phyloP scores from a whole-genome alignment of 1,284 basidiomycete genomes.

The Cryptococcus sp. region DNA sequence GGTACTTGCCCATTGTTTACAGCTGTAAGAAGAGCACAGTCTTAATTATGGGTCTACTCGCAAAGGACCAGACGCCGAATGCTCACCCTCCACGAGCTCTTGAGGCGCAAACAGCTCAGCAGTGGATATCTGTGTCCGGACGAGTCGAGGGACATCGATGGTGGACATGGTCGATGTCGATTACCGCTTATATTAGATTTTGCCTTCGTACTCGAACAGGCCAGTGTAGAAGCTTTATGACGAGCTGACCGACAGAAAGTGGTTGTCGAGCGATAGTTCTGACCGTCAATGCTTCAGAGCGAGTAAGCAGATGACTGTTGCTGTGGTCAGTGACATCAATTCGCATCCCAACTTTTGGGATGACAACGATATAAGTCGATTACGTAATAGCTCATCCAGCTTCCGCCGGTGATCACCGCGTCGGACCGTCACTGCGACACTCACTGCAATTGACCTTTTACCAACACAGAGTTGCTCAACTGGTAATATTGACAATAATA shows the following conservation, averaged over 20 bases:
- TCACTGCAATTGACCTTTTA: not conserved
- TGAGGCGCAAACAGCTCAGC: conserved; percentile 39
- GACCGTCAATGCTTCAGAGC: too few relatives aligned
- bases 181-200: too few relatives aligned
- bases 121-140: conserved; percentile 48
- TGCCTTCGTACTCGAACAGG: too few relatives aligned
- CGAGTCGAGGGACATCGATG: conserved; percentile 48
- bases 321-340: too few relatives aligned
- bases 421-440: not conserved
- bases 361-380: not conserved
- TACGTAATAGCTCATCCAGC: not conserved
- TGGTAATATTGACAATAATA: not conserved
- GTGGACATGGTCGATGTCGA: not conserved
- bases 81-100: conserved; percentile 44
- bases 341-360: not conserved
- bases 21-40: conserved; percentile 55
- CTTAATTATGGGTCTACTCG: not conserved
- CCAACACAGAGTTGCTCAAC: not conserved
- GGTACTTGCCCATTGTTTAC: conserved; percentile 63
- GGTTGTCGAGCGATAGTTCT: too few relatives aligned
- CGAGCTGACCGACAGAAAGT: too few relatives aligned
- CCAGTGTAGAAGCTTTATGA: too few relatives aligned
- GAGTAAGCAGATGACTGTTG: too few relatives aligned
- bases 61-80: not conserved
- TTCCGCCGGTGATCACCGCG: not conserved